Evolutionary conservation across 345 rosid genomes (phyloP).

Genomic region (Gossypium longicalyx): DNA sequence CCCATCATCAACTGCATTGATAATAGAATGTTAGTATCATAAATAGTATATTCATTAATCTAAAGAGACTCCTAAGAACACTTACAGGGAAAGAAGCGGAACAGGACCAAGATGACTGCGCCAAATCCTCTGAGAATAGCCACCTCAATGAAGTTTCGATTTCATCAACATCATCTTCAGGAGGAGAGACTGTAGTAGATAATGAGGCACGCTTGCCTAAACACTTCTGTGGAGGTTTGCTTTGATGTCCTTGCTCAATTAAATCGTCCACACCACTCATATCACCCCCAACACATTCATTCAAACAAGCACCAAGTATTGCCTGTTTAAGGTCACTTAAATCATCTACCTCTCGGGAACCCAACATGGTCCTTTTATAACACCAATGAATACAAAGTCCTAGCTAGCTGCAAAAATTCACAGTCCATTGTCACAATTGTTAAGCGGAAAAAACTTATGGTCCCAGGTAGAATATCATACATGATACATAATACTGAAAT

Average conservation of each 20-base stretch:
- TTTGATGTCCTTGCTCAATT: slow-evolving; percentile 18
- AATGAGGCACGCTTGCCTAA: slow-evolving; percentile 25
- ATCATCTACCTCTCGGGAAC: slow-evolving; percentile 36
- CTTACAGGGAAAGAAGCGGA: slow-evolving; percentile 38
- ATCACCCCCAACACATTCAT: slow-evolving; percentile 38
- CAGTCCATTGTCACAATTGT: neutral
- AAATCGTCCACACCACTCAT: slow-evolving; percentile 31
- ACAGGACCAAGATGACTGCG: neutral
- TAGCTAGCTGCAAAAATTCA: slow-evolving; percentile 22
- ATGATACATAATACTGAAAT: neutral
- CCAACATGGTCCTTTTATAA: slow-evolving; percentile 35
- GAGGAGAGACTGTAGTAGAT: slow-evolving; percentile 28
- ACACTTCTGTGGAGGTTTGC: slow-evolving; percentile 24
- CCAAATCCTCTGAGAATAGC: slow-evolving; percentile 32
- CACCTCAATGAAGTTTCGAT: slow-evolving; percentile 28
- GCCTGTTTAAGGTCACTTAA: slow-evolving; percentile 26
- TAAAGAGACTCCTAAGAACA: neutral
- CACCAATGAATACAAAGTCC: slow-evolving; percentile 1
- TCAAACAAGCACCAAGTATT: slow-evolving; percentile 17
- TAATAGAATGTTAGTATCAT: neutral
- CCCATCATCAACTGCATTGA: neutral
- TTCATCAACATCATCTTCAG: slow-evolving; percentile 32
- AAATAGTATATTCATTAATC: neutral
- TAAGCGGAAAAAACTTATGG: neutral
- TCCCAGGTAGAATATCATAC: neutral